These are phyloP conservation scores for Malassezia arunalokei DNA, from an alignment of 1,284 basidiomycete species.

Conservation along the genomic window DNA sequence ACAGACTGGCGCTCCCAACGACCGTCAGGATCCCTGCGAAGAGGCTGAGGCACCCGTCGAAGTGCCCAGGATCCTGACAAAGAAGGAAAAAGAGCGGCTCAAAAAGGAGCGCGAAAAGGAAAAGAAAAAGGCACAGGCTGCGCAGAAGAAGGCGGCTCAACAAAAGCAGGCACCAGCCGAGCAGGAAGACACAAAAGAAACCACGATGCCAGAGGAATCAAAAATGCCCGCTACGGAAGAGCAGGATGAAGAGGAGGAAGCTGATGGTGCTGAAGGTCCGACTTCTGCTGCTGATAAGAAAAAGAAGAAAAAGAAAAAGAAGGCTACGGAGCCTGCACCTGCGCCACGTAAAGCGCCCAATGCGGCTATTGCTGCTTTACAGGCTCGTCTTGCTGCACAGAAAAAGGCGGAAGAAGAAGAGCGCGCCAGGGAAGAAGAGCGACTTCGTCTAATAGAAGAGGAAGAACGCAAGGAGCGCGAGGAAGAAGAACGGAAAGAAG, in stretches of 20 bases:
- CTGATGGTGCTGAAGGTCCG: slow-evolving; percentile 12
- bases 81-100: slow-evolving; percentile 45
- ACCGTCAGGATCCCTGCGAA: slow-evolving; percentile 21
- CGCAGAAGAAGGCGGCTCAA: slow-evolving; percentile 10
- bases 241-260: slow-evolving; percentile 23
- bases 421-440: slow-evolving; percentile 29
- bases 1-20: slow-evolving; percentile 7
- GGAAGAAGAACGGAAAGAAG: slow-evolving; percentile 41
- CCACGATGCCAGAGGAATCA: not conserved
- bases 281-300: slow-evolving; percentile 35
- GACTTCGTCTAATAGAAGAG: slow-evolving; percentile 35
- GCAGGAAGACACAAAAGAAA: not conserved
- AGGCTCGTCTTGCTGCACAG: slow-evolving; percentile 43
- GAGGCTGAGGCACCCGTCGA: slow-evolving; percentile 14
- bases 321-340: slow-evolving; percentile 16
- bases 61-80: slow-evolving; percentile 26
- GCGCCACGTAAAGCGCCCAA: slow-evolving; percentile 34
- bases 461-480: slow-evolving; percentile 41
- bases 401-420: slow-evolving; percentile 44
- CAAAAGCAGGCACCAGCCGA: not conserved
- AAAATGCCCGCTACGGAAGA: slow-evolving; percentile 1
- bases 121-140: slow-evolving; percentile 22
- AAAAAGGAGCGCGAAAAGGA: slow-evolving; percentile 44
- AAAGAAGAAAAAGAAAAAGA: slow-evolving; percentile 35
- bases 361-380: slow-evolving; percentile 38